Evolutionary conservation across 2,329 filamentous ascomycete species (phyloP).

Genomic region (Amauroascus verrucosus): DNA sequence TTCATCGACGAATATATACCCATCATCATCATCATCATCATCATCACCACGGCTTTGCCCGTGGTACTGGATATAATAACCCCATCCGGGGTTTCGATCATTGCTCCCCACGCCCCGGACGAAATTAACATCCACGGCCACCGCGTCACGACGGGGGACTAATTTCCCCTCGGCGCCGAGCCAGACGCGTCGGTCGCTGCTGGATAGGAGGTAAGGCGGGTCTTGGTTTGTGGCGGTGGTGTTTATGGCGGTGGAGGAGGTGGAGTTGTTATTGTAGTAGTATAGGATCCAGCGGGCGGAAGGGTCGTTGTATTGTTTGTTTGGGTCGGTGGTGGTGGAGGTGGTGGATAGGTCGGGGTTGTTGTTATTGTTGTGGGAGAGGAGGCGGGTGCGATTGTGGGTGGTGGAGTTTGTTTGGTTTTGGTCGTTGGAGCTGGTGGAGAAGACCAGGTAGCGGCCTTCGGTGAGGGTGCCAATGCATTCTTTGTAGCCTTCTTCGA

Average conservation of each 20-base stretch:
- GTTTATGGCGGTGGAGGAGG: slow-evolving; percentile 8
- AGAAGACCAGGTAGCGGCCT: slow-evolving; percentile 45
- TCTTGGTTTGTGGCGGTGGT: slow-evolving; percentile 15
- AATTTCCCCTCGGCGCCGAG: slow-evolving; percentile 9
- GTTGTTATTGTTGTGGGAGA: slow-evolving; percentile 13
- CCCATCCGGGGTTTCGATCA: background rate
- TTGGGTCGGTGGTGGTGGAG: background rate
- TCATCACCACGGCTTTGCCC: background rate
- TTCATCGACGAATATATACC: slow-evolving; percentile 7
- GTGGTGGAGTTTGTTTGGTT: background rate
- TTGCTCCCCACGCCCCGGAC: background rate
- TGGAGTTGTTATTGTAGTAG: slow-evolving; percentile 16
- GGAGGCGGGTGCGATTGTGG: slow-evolving; percentile 1
- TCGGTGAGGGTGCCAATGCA: slow-evolving; percentile 45
- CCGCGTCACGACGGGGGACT: slow-evolving; percentile 9
- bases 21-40: background rate
- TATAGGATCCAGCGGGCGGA: slow-evolving; percentile 14
- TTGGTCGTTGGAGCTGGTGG: background rate
- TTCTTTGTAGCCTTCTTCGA: slow-evolving; percentile 47
- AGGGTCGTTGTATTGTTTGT: background rate
- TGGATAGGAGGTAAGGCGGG: slow-evolving; percentile 15
- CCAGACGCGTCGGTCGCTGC: slow-evolving; percentile 10
- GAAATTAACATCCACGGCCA: slow-evolving; percentile 15
- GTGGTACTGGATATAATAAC: slow-evolving; percentile 14
- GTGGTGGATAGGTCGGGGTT: background rate